Conservation (phyloP, 495 filamentous ascomycete species). For the Tuber borchii region DNA sequence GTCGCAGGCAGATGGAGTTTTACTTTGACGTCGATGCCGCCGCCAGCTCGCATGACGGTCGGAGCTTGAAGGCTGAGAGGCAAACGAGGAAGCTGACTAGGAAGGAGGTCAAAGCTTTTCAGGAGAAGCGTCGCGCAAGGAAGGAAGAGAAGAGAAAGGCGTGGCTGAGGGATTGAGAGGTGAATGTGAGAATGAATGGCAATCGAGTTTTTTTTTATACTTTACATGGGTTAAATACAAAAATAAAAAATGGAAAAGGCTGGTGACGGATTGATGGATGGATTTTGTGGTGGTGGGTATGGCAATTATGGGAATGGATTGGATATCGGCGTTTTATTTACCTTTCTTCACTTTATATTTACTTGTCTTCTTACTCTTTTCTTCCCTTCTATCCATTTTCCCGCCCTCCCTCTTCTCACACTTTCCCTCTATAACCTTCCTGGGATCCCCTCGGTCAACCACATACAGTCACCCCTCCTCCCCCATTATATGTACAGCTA, state of each 20-base stretch:
- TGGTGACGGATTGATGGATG: background rate
- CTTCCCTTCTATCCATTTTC: conserved; percentile 5
- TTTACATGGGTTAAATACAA: background rate
- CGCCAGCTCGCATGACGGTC: conserved; percentile 85
- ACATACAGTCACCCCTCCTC: background rate
- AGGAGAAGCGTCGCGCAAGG: conserved; percentile 62
- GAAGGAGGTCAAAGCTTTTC: conserved; percentile 69
- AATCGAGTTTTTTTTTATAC: background rate
- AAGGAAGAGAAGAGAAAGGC: conserved; percentile 93
- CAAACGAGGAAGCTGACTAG: conserved; percentile 80
- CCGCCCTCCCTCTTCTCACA: background rate
- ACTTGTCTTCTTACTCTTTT: background rate
- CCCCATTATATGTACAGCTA: background rate
- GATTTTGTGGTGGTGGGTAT: conserved; percentile 3
- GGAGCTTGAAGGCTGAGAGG: conserved; percentile 84
- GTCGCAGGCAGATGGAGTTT: conserved; percentile 78
- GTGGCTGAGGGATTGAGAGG: conserved; percentile 69
- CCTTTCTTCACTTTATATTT: conserved; percentile 6
- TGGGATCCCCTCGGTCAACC: background rate
- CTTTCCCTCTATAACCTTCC: background rate
- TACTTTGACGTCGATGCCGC: conserved; percentile 98
- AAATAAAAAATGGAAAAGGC: background rate
- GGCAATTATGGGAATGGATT: conserved; percentile 10
- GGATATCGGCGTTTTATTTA: background rate
- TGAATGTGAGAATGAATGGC: background rate